Evolutionary conservation across 2,329 filamentous ascomycete genomes (phyloP), one percentile per base, ranked within the genome.

Genomic region (Neonectria coccinea): DNA sequence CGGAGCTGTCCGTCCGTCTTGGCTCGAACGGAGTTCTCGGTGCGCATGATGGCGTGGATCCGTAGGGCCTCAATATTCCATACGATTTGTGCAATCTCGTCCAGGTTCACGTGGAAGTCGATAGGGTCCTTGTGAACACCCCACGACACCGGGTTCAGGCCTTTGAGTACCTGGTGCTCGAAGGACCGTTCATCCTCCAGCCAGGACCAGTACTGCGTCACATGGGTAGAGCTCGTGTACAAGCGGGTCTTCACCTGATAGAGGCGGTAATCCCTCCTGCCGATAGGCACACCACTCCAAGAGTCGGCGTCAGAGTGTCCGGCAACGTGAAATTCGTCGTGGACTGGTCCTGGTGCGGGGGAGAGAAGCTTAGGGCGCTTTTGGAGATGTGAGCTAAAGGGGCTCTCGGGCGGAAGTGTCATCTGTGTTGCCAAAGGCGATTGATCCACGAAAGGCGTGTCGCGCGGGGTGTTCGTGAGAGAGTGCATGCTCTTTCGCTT

Each of bases 131-230:
- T 80, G 69, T 86, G 85, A 11, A 82, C 76, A 6, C 80, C 83
- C 86, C 86, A 88, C 1, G 73, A 74, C 2, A 80, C 78, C 14
- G 82, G 81, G 18, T 77, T 60, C 4, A 80, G 77, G 16, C 83
- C 80, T 48, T 80, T 81, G 5, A 88, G 78, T 1, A 87, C 82
- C 69, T 87, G 85, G 67, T 88, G 86, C 76, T 87, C 83, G 57
- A 88, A 84, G 14, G 78, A 69, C 18, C 71, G 77, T 7, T 72
- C 70, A 31, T 79, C 73, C 9, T 77, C 77, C 4, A 82, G 69
- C 82, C 82, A 88, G 54, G 84, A 84, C 84, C 84, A 86, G 75
- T 87, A 88, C 71, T 88, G 86, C 12, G 84, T 86, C 5, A 85
- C 82, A 12, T 78, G 70, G 2, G 78, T 74, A 57, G 82, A 83